Base-by-base conservation (phyloP, 2,329 filamentous ascomycete genomes). In the Incumbomyces lentus region DNA sequence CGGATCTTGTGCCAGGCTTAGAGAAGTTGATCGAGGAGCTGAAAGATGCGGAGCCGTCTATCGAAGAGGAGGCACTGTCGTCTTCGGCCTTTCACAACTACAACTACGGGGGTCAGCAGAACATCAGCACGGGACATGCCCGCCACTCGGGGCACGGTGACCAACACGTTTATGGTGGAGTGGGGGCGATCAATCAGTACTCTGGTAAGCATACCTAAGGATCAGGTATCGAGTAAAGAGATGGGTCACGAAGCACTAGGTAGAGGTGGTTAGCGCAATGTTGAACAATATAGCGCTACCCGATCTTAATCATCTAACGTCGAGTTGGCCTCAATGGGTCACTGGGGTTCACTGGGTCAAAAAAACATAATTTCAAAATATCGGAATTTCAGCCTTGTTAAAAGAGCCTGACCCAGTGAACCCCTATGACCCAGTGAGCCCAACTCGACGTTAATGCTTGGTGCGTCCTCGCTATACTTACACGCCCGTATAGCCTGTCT, bases 1-100 rank as follows among this genome's bases (percentile, higher is more conserved):
- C 47, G 2, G 43, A 46, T 18, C 6, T 29, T 22, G 14, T n/a
- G 10, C 1, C 34, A 4, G 18, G 46, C 16, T 26, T 49, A 6
- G 43, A 49, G 16, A 16, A 46, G 18, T 40, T 49, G 13, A 12
- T 46, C 34, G 8, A 46, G 40, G 47, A 49, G 32, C 36, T 49
- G 32, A 22, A 46, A 14, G 39, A 16, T 12, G 11, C 40, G 31
- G 17, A 40, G 26, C 12, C 32, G 6, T 48, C 40, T 6, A 7
- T 48, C n/a, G 40, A 35, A 17, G 46, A 48, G 3, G 46, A 44
- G 14, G n/a, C n/a, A n/a, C n/a, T n/a, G n/a, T 12, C 11, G 14
- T 10, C 11, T 10, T 8, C 11, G 39, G 33, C 18, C 11, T 31
- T 26, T 11, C n/a, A 40, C 18, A 44, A 42, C 34, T 35, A 19